Conservation (phyloP, 441 rosid species). For the Isatis lusitanica region DNA sequence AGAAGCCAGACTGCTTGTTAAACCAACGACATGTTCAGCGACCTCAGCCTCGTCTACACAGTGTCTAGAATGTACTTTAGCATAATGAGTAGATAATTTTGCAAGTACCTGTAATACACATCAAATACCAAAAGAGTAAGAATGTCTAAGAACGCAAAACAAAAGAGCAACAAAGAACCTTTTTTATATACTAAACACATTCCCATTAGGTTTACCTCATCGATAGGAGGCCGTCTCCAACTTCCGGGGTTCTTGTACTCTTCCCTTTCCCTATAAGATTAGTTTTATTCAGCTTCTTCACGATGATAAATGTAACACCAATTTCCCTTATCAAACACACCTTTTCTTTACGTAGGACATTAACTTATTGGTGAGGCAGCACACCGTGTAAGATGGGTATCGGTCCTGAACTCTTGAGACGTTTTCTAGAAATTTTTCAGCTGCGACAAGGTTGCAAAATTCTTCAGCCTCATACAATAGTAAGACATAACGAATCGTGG, state of each 20-base stretch:
- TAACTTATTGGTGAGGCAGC: constrained; percentile 87
- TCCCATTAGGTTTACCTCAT: constrained; percentile 57
- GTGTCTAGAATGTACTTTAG: constrained; percentile 74
- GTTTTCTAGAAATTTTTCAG: constrained; percentile 56
- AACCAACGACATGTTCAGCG: constrained; percentile 85
- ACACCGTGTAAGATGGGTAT: constrained; percentile 78
- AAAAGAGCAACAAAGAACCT: background rate
- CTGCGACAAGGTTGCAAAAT: constrained; percentile 71
- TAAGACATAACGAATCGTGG: constrained; percentile 59
- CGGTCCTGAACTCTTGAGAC: constrained; percentile 58
- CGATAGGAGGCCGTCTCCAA: constrained; percentile 84
- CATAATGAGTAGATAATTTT: constrained; percentile 69
- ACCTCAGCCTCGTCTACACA: constrained; percentile 94
- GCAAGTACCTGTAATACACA: constrained; percentile 57
- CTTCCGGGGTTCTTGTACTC: constrained; percentile 70
- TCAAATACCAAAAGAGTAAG: background rate
- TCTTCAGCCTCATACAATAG: constrained; percentile 86
- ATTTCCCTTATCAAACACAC: constrained; percentile 38
- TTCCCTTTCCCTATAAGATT: constrained; percentile 71
- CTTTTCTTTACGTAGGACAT: constrained; percentile 77
- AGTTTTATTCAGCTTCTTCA: constrained; percentile 21
- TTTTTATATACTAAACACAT: constrained; percentile 9
- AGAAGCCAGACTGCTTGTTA: constrained; percentile 86
- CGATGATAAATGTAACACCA: background rate
- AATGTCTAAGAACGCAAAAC: too few relatives aligned